phyloP scores from a whole-genome alignment of 2,329 filamentous ascomycete species.

The Canariomyces notabilis region DNA sequence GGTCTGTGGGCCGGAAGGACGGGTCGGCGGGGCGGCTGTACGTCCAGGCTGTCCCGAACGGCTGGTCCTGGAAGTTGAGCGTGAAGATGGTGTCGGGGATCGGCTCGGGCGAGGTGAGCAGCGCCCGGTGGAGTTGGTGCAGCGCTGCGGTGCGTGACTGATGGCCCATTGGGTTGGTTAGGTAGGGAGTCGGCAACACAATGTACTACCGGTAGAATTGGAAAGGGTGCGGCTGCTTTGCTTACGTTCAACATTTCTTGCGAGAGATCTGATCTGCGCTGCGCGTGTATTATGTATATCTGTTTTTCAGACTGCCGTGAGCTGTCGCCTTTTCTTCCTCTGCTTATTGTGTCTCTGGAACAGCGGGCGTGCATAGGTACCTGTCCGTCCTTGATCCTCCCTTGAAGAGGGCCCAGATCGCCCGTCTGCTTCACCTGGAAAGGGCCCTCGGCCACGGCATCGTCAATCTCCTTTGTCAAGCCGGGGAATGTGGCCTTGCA shows the following conservation, averaged over 20 bases:
- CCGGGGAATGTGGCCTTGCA: conserved; percentile 43
- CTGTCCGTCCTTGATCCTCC: conserved; percentile 39
- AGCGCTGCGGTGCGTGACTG: conserved; percentile 48
- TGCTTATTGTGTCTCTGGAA: background rate
- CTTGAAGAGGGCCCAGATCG: conserved; percentile 38
- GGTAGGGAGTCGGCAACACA: no score
- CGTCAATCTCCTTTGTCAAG: conserved; percentile 42
- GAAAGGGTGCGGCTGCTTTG: no score
- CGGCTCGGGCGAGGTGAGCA: conserved; percentile 43
- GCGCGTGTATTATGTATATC: conserved; percentile 42
- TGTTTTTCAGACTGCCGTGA: conserved; percentile 15
- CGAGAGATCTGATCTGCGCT: conserved; percentile 37
- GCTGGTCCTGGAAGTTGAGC: conserved; percentile 48
- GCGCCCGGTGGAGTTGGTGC: conserved; percentile 48
- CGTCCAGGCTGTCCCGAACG: conserved; percentile 39
- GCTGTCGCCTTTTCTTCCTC: background rate
- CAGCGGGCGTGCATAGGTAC: conserved; percentile 21
- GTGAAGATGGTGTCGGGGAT: conserved; percentile 49
- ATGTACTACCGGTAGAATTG: no score
- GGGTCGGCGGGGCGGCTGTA: conserved; percentile 44
- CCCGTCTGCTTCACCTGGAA: conserved; percentile 37
- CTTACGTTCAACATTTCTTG: conserved; percentile 36
- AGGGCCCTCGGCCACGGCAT: conserved; percentile 39
- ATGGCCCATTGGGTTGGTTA: no score
- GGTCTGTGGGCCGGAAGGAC: conserved; percentile 21